phyloP scores from a whole-genome alignment of 2,329 filamentous ascomycete species.

The Trichoderma harzianum region DNA sequence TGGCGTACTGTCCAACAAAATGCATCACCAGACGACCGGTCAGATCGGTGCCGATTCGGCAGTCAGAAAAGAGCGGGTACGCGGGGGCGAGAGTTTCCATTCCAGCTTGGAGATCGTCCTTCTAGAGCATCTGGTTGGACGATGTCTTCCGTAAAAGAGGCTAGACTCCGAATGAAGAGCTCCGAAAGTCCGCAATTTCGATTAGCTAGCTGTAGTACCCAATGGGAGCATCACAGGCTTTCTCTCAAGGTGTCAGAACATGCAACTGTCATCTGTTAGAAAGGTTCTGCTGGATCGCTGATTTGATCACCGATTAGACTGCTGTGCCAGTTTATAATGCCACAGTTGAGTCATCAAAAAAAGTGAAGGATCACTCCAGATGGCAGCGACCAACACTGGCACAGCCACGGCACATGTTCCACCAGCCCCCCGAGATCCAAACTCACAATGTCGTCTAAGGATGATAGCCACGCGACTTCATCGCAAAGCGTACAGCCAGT shows the following conservation, averaged over 20 bases:
- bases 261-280: not conserved
- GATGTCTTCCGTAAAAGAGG: not conserved
- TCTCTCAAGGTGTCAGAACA: not conserved
- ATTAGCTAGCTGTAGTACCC: not conserved
- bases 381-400: not conserved
- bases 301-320: not conserved
- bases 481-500: no score
- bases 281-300: not conserved
- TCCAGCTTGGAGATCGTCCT: not conserved
- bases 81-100: not conserved
- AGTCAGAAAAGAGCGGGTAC: not conserved
- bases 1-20: not conserved
- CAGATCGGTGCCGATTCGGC: constrained; percentile 10
- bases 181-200: constrained; percentile 2
- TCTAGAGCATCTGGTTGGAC: not conserved
- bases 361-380: not conserved
- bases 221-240: no score
- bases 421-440: not conserved
- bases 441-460: not conserved
- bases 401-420: not conserved
- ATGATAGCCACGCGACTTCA: not conserved
- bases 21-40: not conserved
- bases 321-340: not conserved
- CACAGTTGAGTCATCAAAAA: not conserved
- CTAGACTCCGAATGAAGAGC: not conserved